These are phyloP conservation scores for Castanospermum australe DNA, from an alignment of 306 rosid genomes.

Conservation along the genomic window DNA sequence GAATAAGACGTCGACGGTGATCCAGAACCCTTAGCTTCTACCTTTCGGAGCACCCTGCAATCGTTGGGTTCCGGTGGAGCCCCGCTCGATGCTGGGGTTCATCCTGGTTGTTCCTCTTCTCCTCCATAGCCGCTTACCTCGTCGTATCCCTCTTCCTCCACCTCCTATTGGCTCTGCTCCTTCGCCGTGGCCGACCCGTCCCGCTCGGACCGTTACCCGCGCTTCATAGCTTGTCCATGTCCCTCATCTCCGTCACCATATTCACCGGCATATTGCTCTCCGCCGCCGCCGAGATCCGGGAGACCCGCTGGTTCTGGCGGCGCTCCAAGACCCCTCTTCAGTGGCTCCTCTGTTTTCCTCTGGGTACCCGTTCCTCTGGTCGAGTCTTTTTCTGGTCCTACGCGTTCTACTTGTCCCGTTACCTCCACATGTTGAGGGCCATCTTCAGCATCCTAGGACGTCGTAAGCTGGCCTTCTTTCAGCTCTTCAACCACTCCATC, in stretches of 20 bases:
- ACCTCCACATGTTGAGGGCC: slow-evolving; percentile 72
- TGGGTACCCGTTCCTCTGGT: slow-evolving; percentile 87
- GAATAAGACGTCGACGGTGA: slow-evolving; percentile 27
- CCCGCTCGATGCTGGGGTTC: slow-evolving; percentile 75
- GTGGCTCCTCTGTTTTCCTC: slow-evolving; percentile 93
- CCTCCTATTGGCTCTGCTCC: slow-evolving; percentile 34
- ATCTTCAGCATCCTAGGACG: slow-evolving; percentile 53
- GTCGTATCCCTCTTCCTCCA: slow-evolving; percentile 48
- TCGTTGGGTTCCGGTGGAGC: slow-evolving; percentile 86
- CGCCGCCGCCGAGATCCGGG: slow-evolving; percentile 77
- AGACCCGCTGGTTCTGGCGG: slow-evolving; percentile 91
- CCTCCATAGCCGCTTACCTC: slow-evolving; percentile 57
- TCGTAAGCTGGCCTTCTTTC: slow-evolving; percentile 51
- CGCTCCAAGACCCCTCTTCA: slow-evolving; percentile 80
- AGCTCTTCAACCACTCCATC: slow-evolving; percentile 75
- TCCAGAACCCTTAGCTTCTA: slow-evolving; percentile 51
- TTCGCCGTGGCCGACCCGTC: slow-evolving; percentile 41
- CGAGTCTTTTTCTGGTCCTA: slow-evolving; percentile 99
- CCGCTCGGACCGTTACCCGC: slow-evolving; percentile 91
- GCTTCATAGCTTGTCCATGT: slow-evolving; percentile 64
- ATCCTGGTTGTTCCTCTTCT: slow-evolving; percentile 84
- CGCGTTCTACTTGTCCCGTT: slow-evolving; percentile 66
- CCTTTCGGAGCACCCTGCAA: slow-evolving; percentile 87
- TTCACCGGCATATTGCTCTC: slow-evolving; percentile 78
- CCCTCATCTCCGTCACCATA: slow-evolving; percentile 62